Conservation (phyloP, 192 early-diverging fungal genomes). For the Coemansia sp. region DNA sequence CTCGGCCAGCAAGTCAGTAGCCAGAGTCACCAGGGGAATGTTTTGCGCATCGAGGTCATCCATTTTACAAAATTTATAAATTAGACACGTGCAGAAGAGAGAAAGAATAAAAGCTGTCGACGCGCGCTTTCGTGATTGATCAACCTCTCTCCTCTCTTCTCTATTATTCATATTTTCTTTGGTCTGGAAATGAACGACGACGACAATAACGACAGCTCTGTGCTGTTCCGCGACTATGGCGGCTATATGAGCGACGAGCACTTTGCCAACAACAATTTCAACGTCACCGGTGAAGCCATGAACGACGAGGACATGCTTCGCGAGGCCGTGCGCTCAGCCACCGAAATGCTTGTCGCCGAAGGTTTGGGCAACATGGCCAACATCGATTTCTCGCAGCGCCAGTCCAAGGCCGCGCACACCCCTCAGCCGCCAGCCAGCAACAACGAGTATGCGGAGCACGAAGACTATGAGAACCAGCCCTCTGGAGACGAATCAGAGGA, state of each 20-base stretch:
- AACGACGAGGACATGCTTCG: conserved; percentile 17
- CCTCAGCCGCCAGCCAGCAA: background rate
- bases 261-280: background rate
- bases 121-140: background rate
- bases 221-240: background rate
- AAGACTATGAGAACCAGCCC: background rate
- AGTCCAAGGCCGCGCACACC: background rate
- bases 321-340: conserved; percentile 27
- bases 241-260: conserved; percentile 7
- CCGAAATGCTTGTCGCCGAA: conserved; percentile 43
- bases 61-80: conserved; percentile 7
- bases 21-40: conserved; percentile 38
- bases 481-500: background rate
- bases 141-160: background rate
- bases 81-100: background rate
- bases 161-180: background rate
- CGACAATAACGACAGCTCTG: background rate
- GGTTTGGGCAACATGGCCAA: conserved; percentile 35
- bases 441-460: background rate
- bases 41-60: conserved; percentile 28
- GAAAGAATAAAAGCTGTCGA: background rate
- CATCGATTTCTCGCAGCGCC: conserved; percentile 30
- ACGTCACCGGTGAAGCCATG: background rate
- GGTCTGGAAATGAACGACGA: background rate
- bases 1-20: conserved; percentile 30